Evolutionary conservation across 1,284 basidiomycete genomes (phyloP).

Genomic region (Grifola frondosa): DNA sequence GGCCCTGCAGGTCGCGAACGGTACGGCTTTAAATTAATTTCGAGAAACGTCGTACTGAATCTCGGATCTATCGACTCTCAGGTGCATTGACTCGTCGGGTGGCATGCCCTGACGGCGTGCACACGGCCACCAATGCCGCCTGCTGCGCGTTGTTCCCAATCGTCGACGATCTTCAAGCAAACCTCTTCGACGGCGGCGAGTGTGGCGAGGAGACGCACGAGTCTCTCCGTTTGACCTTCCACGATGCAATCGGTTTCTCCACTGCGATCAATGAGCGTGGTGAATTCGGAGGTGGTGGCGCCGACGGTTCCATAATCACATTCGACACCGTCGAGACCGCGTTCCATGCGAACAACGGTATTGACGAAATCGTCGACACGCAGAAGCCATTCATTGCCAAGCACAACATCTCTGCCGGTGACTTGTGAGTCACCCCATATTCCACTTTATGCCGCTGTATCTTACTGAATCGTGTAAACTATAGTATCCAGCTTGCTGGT

Average conservation of each 20-base stretch:
- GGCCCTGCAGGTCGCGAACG: constrained; percentile 8
- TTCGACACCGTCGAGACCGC: constrained; percentile 22
- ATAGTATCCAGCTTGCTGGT: constrained; percentile 28
- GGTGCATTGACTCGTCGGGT: constrained; percentile 21
- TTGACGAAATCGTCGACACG: constrained; percentile 25
- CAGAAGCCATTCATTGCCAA: constrained; percentile 20
- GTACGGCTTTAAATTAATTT: no score
- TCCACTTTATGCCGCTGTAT: not conserved
- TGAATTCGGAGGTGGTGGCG: constrained; percentile 26
- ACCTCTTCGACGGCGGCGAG: constrained; percentile 40
- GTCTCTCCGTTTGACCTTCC: constrained; percentile 25
- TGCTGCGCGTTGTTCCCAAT: constrained; percentile 43
- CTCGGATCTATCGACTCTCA: no score
- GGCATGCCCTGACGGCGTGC: constrained; percentile 36
- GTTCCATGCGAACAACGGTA: constrained; percentile 25
- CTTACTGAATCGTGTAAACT: not conserved
- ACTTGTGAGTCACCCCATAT: constrained; percentile 25
- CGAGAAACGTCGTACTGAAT: no score
- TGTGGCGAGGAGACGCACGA: constrained; percentile 46
- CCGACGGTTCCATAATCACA: constrained; percentile 30
- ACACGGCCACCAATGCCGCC: constrained; percentile 35
- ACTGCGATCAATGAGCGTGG: constrained; percentile 9
- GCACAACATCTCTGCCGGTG: constrained; percentile 25
- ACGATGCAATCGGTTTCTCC: constrained; percentile 33
- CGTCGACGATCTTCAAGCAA: constrained; percentile 38